Evolutionary conservation across 371 early-diverging fungal species (phyloP), one percentile per base, ranked within the genome.

Genomic region (Choanephora cucurbitarum): DNA sequence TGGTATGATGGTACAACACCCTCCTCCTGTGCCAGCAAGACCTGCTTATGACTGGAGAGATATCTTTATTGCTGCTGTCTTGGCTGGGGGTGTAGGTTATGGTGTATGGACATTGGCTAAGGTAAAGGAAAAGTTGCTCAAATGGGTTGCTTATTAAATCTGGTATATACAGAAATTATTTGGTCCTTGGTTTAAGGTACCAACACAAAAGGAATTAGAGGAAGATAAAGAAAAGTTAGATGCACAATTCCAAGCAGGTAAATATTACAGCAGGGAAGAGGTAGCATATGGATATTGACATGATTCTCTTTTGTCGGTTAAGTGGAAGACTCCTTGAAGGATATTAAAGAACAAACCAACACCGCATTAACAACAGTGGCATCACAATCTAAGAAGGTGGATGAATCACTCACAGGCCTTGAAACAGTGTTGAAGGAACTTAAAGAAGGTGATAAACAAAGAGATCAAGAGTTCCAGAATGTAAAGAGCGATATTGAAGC

Each of bases 11-110:
- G 57, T 57, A 17, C 60, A 60, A 46, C 69, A 67, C 9, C 75
- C 79, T 14, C 85, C 84, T 8, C 79, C 80, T 14, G 80, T 89
- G n/a, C 90, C 92, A n/a, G 75, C 87, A 34, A 81, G 85, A 55
- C 83, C 87, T n/a, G 72, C 72, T 40, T 77, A 86, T 52, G 88
- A 87, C 62, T 96, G 98, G 98, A 88, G 93, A 62, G 96, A 97
- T 73, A 87, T 91, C 62, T 89, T 93, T 64, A 90, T 96, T 57
- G 94, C 90, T 7, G 87, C 93, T 15, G 89, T 93, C 6, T 85
- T 93, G 14, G 88, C 90, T 18, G 93, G 91, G 49, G 95, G 96
- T 23, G 84, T 92, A 17, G 87, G 91, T 13, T 95, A 93, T 70
- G 93, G 92, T 32, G 72, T 91, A 45, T 90, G 88, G 73, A 81